Conservation (phyloP, 768 basidiomycete species). For the Kwoniella pini region DNA sequence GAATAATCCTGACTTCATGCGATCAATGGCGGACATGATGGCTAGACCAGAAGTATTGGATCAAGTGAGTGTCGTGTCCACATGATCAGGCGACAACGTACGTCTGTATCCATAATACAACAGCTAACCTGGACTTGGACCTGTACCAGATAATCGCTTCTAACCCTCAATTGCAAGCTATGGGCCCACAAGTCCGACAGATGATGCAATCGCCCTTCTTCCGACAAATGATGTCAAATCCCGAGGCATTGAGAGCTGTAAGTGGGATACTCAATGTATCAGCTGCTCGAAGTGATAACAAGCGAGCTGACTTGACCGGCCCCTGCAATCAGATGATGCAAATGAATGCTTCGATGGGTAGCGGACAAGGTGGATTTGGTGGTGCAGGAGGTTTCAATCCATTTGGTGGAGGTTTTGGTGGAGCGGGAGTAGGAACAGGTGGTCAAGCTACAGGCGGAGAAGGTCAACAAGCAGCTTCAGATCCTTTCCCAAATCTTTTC, state of each 20-base stretch:
- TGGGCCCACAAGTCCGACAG: conserved; percentile 78
- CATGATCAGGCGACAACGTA: no score
- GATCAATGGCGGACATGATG: conserved; percentile 85
- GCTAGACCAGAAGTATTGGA: conserved; percentile 86
- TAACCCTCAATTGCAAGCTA: conserved; percentile 71
- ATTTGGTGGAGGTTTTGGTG: conserved; percentile 16
- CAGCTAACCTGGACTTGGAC: no score
- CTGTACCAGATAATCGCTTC: conserved; percentile 63
- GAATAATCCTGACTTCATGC: conserved; percentile 68
- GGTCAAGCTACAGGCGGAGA: conserved; percentile 4
- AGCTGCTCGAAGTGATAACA: no score
- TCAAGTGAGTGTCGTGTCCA: conserved; percentile 55
- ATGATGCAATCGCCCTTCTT: conserved; percentile 69
- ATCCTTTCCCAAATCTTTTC: conserved; percentile 48
- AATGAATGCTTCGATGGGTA: conserved; percentile 44
- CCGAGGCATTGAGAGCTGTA: conserved; percentile 44
- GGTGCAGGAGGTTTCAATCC: conserved; percentile 27
- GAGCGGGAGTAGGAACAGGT: conserved; percentile 12
- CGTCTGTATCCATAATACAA: no score
- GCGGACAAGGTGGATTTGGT: conserved; percentile 30
- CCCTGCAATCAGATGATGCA: conserved; percentile 43
- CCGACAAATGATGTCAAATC: conserved; percentile 65
- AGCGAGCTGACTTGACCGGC: neutral
- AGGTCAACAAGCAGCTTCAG: conserved; percentile 11
- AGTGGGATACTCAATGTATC: conserved; percentile 1